Base-by-base conservation (phyloP, 106 monocot species). In the Triglochin maritima region DNA sequence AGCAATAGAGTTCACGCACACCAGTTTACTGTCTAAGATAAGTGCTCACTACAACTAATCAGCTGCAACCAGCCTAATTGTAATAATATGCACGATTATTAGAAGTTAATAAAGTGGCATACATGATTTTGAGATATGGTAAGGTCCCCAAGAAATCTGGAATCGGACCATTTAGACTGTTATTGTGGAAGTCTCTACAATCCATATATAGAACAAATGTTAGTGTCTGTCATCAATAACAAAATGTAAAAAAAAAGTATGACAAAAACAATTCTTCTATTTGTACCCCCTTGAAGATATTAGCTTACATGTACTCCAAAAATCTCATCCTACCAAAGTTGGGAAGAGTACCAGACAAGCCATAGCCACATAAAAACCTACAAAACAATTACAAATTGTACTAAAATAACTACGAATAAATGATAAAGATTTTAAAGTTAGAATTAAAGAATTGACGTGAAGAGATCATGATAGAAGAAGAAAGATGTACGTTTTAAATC, bases 161-260 rank as follows among this genome's bases (percentile, higher is more conserved):
- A 57, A 76, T 76, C 11, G 8, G 62, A 12, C 80, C 80, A 17
- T 15, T 56, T 1, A 79, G 17, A 53, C 70, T 74, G 53, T 75
- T 80, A 47, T 75, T 66, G 44, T 70, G 50, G 50, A 75, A 7
- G 47, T 80, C 65, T 65, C 80, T 80, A 70, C 58, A 11, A 69
- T 17, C 3, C 43, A 16, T n/a, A 2, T 2, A 10, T 52, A 44
- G 43, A n/a, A 42, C 6, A 44, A 44, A 53, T 4, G 41, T 42
- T 4, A 43, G 29, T 2, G 16, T 4, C n/a, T n/a, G n/a, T n/a
- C n/a, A n/a, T n/a, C n/a, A n/a, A n/a, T n/a, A n/a, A n/a, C n/a
- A n/a, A n/a, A n/a, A n/a, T n/a, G n/a, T n/a, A n/a, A n/a, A n/a
- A n/a, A n/a, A n/a, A n/a, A n/a, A n/a, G 48, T 49, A 48, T 12